Conservation (phyloP, 108 stramenopile species). For the Nannochloropsis salina region DNA sequence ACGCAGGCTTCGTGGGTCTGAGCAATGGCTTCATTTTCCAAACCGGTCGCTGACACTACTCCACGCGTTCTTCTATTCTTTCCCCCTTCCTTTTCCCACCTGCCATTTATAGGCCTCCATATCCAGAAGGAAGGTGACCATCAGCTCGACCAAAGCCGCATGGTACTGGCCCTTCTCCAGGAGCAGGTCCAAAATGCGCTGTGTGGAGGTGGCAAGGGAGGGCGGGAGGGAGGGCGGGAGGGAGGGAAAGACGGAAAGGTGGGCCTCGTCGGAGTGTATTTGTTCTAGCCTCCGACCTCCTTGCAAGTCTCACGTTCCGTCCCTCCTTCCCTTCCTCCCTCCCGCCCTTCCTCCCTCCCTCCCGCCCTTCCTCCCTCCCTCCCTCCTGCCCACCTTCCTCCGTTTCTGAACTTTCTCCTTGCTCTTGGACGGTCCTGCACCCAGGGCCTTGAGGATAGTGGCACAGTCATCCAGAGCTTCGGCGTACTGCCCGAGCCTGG, state of each 20-base stretch:
- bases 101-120: not conserved
- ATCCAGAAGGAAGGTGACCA: not conserved
- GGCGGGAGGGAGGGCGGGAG: not conserved
- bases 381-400: not conserved
- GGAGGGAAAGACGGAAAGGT: not conserved
- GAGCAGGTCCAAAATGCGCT: not conserved
- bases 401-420: not conserved
- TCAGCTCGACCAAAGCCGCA: not conserved
- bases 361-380: not conserved
- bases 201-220: too few relatives aligned
- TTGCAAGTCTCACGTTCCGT: too few relatives aligned
- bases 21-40: too few relatives aligned
- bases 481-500: not conserved
- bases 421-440: not conserved
- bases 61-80: too few relatives aligned
- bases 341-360: not conserved
- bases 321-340: slow-evolving; percentile 19
- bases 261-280: too few relatives aligned
- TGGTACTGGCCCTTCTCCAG: not conserved
- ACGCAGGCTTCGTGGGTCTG: too few relatives aligned
- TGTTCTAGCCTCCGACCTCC: too few relatives aligned
- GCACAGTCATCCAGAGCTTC: not conserved
- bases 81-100: not conserved
- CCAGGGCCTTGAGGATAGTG: not conserved
- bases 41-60: too few relatives aligned